These are phyloP conservation scores for Takakia lepidozioides DNA, from an alignment of 225 moss, liverwort and hornwort genomes.

Conservation along the genomic window DNA sequence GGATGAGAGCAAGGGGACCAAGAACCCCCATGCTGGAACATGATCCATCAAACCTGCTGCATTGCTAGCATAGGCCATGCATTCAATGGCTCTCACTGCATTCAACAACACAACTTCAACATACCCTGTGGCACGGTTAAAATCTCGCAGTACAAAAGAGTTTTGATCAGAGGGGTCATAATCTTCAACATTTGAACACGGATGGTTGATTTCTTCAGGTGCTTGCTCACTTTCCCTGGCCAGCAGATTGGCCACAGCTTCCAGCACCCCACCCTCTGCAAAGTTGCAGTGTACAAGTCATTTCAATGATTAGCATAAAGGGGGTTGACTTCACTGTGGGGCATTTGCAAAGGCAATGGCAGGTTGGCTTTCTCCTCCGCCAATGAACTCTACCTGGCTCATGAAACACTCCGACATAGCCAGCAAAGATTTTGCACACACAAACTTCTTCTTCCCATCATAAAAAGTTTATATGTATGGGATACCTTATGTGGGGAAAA, in stretches of 20 bases:
- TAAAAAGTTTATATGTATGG: too few species aligned
- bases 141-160: conserved; percentile 21
- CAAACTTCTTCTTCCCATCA: too few species aligned
- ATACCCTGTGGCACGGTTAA: conserved; percentile 25
- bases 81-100: conserved; percentile 17
- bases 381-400: too few species aligned
- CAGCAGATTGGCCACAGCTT: conserved; percentile 15
- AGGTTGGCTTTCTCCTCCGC: too few species aligned
- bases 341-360: not conserved
- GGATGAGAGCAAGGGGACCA: conserved; percentile 22
- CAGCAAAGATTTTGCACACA: too few species aligned
- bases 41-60: conserved; percentile 25
- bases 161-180: conserved; percentile 12
- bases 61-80: conserved; percentile 14
- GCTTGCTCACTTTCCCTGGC: conserved; percentile 21
- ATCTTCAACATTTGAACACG: conserved; percentile 20
- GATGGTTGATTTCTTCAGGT: conserved; percentile 16
- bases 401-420: too few species aligned
- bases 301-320: not conserved
- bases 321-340: not conserved
- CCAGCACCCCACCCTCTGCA: conserved; percentile 15
- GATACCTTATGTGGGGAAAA: not conserved
- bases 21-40: conserved; percentile 16
- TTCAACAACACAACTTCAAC: conserved; percentile 14
- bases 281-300: conserved; percentile 4